These are phyloP conservation scores for Cryptosporidium ubiquitum DNA, from an alignment of 169 alveolate genomes.

Conservation along the genomic window DNA sequence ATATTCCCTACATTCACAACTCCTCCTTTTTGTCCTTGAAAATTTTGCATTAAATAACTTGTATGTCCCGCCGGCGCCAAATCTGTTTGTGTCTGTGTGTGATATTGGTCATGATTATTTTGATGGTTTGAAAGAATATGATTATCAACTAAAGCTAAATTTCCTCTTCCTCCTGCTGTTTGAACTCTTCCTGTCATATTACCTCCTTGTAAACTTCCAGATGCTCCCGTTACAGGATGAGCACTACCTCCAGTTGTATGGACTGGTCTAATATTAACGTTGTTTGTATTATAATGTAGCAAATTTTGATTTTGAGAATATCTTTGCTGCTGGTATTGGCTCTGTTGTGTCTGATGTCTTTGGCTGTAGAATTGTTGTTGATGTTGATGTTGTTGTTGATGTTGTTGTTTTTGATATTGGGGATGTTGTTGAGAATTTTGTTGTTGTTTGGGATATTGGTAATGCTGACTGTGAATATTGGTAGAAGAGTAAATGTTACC, in stretches of 20 bases:
- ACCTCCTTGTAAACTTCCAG: background rate
- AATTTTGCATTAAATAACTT: background rate
- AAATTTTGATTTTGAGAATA: background rate
- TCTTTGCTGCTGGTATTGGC: constrained; percentile 18
- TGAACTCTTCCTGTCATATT: background rate
- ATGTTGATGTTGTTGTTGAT: background rate
- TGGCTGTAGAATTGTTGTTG: constrained; percentile 7
- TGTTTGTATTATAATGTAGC: background rate
- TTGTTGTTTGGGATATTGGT: background rate
- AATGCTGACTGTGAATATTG: background rate
- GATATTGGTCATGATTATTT: background rate
- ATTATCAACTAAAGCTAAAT: background rate
- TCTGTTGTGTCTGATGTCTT: background rate
- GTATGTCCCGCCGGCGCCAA: background rate
- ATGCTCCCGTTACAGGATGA: background rate
- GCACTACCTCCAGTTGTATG: constrained; percentile 1
- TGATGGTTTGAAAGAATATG: too few species aligned
- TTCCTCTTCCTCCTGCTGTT: background rate
- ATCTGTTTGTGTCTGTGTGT: background rate
- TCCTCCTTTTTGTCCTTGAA: constrained; percentile 8
- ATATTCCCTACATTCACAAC: too few species aligned
- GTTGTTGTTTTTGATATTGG: background rate
- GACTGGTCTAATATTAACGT: background rate
- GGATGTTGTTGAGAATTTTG: background rate
- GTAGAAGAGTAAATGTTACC: background rate